These are phyloP conservation scores for Aspergillus persii DNA, from an alignment of 2,329 filamentous ascomycete genomes.

Conservation along the genomic window DNA sequence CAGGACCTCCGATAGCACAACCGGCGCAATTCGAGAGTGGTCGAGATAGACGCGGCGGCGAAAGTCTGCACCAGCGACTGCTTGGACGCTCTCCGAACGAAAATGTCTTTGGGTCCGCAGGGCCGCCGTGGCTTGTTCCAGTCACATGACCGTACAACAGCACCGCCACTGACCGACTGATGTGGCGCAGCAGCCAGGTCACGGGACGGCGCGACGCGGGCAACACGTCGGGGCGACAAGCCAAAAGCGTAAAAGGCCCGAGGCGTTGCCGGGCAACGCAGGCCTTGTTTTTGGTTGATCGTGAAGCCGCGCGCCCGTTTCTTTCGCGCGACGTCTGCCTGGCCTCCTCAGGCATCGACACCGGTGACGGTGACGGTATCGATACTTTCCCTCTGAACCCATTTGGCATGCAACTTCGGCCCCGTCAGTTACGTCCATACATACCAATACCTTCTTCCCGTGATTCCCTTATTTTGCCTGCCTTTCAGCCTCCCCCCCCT, in stretches of 20 bases:
- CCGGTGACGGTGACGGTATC: constrained; percentile 14
- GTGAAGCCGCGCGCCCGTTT: constrained; percentile 12
- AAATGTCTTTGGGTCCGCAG: constrained; percentile 22
- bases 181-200: constrained; percentile 1
- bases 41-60: constrained; percentile 9
- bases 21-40: constrained; percentile 10
- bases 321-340: constrained; percentile 14
- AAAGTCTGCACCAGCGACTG: constrained; percentile 1
- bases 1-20: constrained; percentile 11
- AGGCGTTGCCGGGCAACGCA: constrained; percentile 52
- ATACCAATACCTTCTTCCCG: constrained; percentile 12
- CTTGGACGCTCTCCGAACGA: constrained; percentile 12
- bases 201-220: constrained; percentile 19
- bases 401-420: neutral
- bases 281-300: constrained; percentile 16
- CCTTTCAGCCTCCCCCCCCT: neutral
- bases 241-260: constrained; percentile 4
- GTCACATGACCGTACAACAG: constrained; percentile 10
- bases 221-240: constrained; percentile 7
- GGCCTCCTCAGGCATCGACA: constrained; percentile 14
- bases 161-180: constrained; percentile 15
- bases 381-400: constrained; percentile 11
- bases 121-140: constrained; percentile 15
- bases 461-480: neutral
- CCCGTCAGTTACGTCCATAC: neutral